phyloP scores from a whole-genome alignment of 2,329 filamentous ascomycete genomes.

The Gnomoniopsis smithogilvyi region DNA sequence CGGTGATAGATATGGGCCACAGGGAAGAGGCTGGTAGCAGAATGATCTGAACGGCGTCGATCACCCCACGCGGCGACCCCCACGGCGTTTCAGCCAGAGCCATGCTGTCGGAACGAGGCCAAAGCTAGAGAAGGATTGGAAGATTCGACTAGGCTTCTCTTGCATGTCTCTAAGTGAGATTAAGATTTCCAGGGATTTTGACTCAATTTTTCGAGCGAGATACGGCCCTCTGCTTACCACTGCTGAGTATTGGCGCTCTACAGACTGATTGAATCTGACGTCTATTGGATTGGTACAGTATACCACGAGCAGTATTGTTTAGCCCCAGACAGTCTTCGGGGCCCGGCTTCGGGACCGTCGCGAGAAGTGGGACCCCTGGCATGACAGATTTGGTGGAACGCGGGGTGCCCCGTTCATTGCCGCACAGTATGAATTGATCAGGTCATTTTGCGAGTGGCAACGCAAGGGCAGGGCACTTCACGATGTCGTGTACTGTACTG shows the following conservation, averaged over 20 bases:
- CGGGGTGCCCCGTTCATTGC: not conserved
- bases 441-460: not conserved
- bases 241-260: not conserved
- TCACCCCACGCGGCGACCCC: constrained; percentile 14
- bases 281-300: too few relatives aligned
- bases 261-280: not conserved
- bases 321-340: not conserved
- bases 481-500: not conserved
- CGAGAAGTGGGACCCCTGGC: not conserved
- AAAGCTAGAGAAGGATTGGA: constrained; percentile 3
- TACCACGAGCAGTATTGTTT: too few relatives aligned
- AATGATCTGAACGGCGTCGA: not conserved
- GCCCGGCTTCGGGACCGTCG: not conserved
- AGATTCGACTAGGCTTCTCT: not conserved
- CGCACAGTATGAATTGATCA: constrained; percentile 5
- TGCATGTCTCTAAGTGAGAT: not conserved
- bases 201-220: not conserved
- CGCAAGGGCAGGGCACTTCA: not conserved
- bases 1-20: not conserved
- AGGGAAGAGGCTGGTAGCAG: constrained; percentile 1
- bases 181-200: not conserved
- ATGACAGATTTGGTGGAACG: constrained; percentile 1
- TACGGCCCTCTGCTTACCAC: not conserved
- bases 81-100: constrained; percentile 17
- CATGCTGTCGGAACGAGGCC: constrained; percentile 15